These are phyloP conservation scores for Trichoderma guizhouense DNA, from an alignment of 2,329 filamentous ascomycete genomes.

Conservation along the genomic window DNA sequence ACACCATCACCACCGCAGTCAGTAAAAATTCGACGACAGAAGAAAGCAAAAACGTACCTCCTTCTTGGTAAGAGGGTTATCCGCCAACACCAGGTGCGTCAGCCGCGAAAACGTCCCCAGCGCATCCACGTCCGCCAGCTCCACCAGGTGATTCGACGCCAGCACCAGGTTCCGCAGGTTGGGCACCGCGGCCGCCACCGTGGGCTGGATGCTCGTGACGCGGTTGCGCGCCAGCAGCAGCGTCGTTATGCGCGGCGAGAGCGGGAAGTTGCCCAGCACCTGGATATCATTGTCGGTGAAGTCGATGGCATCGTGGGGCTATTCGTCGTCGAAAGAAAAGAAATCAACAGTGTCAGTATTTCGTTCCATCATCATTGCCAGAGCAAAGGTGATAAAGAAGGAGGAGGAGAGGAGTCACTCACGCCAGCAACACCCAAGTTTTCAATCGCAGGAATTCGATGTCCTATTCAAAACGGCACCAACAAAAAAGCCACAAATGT, in stretches of 20 bases:
- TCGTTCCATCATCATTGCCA: neutral
- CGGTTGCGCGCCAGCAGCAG: conserved; percentile 89
- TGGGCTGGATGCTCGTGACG: conserved; percentile 74
- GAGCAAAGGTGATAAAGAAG: no score
- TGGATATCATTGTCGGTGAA: conserved; percentile 98
- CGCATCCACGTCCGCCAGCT: conserved; percentile 86
- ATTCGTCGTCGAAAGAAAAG: neutral
- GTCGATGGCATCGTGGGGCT: conserved; percentile 97
- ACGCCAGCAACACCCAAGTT: conserved; percentile 94
- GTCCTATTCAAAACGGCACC: conserved; percentile 64
- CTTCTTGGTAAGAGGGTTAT: conserved; percentile 88
- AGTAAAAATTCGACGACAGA: neutral
- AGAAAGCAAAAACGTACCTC: conserved; percentile 61
- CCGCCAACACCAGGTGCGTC: conserved; percentile 75
- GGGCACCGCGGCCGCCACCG: conserved; percentile 71
- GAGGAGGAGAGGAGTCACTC: conserved; percentile 42
- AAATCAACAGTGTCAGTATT: neutral
- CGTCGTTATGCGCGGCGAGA: conserved; percentile 82
- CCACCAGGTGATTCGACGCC: conserved; percentile 74
- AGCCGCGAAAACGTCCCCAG: conserved; percentile 65
- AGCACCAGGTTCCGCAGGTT: conserved; percentile 80
- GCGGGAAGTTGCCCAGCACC: conserved; percentile 84
- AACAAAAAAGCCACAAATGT: conserved; percentile 32
- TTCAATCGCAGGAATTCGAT: conserved; percentile 96
- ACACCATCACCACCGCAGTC: neutral